Percentiles rank a stretch among this genome's conserved stretches.
These are phyloP conservation scores for Pyricularia sp. DNA, from an alignment of 2,329 filamentous ascomycete genomes.

Conservation along the genomic window DNA sequence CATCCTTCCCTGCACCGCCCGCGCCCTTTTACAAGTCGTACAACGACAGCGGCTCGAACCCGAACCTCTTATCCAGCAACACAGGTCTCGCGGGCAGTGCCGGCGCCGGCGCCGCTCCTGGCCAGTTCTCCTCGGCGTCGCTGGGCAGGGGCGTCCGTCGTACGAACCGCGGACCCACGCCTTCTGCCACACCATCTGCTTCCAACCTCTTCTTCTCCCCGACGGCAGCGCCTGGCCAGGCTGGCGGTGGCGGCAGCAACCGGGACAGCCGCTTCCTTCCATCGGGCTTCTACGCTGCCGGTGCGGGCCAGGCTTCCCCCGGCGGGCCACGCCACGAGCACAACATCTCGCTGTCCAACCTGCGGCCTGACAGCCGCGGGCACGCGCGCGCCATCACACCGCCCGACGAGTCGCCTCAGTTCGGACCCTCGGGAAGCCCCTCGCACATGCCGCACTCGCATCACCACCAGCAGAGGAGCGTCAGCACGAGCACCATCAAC, in stretches of 20 bases:
- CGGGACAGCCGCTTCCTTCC: slow-evolving; percentile 77
- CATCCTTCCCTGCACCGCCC: slow-evolving; percentile 46
- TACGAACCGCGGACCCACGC: slow-evolving; percentile 40
- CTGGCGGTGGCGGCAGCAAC: slow-evolving; percentile 46
- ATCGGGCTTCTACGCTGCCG: slow-evolving; percentile 80
- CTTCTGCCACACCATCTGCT: slow-evolving; percentile 48
- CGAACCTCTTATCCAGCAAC: slow-evolving; percentile 34
- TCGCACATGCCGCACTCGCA: slow-evolving; percentile 12
- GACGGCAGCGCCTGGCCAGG: slow-evolving; percentile 66
- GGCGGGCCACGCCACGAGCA: slow-evolving; percentile 35
- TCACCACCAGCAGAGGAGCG: slow-evolving; percentile 21
- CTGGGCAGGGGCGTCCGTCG: slow-evolving; percentile 41
- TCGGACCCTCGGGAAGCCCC: slow-evolving; percentile 24
- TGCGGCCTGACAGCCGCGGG: slow-evolving; percentile 49
- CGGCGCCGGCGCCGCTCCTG: slow-evolving; percentile 17
- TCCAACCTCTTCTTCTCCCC: slow-evolving; percentile 91
- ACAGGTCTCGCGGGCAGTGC: not conserved
- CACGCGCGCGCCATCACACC: slow-evolving; percentile 43
- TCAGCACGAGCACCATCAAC: slow-evolving; percentile 58
- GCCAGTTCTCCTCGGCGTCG: not conserved
- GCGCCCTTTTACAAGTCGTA: slow-evolving; percentile 54
- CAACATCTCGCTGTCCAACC: slow-evolving; percentile 51
- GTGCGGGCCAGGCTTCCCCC: slow-evolving; percentile 45
- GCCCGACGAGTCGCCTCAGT: slow-evolving; percentile 55
- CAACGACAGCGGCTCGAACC: slow-evolving; percentile 47